phyloP scores from a whole-genome alignment of 805 yeast genomes.

The Spathaspora boniae region DNA sequence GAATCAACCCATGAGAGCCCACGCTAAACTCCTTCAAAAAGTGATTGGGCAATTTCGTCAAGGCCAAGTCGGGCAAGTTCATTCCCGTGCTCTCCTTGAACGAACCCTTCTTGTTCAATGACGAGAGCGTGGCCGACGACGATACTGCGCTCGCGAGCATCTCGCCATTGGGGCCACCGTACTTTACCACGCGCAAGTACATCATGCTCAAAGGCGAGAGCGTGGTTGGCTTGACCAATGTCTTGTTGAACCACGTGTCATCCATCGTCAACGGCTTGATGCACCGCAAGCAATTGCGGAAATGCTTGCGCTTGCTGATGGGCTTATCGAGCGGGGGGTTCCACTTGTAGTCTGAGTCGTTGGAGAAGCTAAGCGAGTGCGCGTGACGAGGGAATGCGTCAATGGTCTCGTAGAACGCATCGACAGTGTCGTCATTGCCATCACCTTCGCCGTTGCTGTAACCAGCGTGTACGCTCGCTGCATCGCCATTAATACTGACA shows the following conservation, averaged over 20 bases:
- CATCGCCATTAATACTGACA: too few species aligned
- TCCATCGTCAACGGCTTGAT: conserved; percentile 50
- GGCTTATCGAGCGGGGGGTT: conserved; percentile 36
- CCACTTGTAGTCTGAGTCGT: conserved; percentile 41
- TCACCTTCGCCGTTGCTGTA: conserved; percentile 30
- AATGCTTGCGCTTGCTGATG: conserved; percentile 30
- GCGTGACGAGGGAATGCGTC: not conserved
- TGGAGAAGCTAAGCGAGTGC: not conserved
- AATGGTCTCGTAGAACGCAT: conserved; percentile 3
- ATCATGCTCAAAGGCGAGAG: conserved; percentile 25
- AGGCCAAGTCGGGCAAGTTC: conserved; percentile 21
- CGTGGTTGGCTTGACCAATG: conserved; percentile 37
- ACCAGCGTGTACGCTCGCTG: too few species aligned
- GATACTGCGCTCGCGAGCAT: not conserved
- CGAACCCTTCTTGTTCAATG: conserved; percentile 14
- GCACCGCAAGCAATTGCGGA: conserved; percentile 54
- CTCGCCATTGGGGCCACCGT: conserved; percentile 9
- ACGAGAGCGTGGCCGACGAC: conserved; percentile 13
- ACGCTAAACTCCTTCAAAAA: conserved; percentile 32
- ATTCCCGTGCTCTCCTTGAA: conserved; percentile 17
- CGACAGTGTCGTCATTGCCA: conserved; percentile 15
- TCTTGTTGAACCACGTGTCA: conserved; percentile 52
- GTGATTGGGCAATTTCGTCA: conserved; percentile 28
- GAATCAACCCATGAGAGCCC: conserved; percentile 36
- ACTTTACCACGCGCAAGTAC: conserved; percentile 18